Evolutionary conservation across 768 basidiomycete species (phyloP), one percentile per base, ranked within the genome.

Genomic region (Lentinus brumalis): DNA sequence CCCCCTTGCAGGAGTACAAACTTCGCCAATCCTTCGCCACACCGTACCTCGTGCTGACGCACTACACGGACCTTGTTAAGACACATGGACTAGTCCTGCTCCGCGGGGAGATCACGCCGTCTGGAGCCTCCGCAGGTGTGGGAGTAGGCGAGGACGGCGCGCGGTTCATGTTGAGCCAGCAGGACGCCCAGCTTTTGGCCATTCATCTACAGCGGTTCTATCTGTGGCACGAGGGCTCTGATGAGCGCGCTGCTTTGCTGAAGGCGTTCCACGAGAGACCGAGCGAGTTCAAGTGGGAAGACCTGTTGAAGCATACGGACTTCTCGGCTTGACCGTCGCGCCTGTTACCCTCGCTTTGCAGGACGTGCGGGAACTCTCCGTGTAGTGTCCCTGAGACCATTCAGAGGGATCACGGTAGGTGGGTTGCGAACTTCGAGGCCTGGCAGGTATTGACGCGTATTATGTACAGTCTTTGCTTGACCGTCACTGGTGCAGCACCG

Each of bases 1-100:
- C 97, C 0, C 92, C 96, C 2, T 80, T 98, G 45, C 88, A 91
- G 66, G 96, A 98, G 76, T 99, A 93, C 83, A 96, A 97, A 74
- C 75, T 86, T 58, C 87, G 90, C 42, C 82, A 82, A 54, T 81
- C 88, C 16, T 98, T 89, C 73, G 91, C 97, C 7, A 95, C 94
- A 5, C 96, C 96, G 1, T 92, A 94, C 70, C 81, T 99, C 29
- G 90, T 91, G 26, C 69, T 98, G 41, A 98, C 96, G 4, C 86
- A 92, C 73, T 98, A 98, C 74, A 89, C 96, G 52, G 96, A 98
- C 68, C 77, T 99, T 5, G 85, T 87, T 1, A 73, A 81, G 30
- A 86, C 90, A 4, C 94, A 98, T 68, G 87, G 85, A 11, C 72
- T 91, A 47, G 92, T 98, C 2, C 83, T 99, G 4, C 79, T 98